These are phyloP conservation scores for Endocarpon pusillum DNA, from an alignment of 495 filamentous ascomycete species.

Conservation along the genomic window DNA sequence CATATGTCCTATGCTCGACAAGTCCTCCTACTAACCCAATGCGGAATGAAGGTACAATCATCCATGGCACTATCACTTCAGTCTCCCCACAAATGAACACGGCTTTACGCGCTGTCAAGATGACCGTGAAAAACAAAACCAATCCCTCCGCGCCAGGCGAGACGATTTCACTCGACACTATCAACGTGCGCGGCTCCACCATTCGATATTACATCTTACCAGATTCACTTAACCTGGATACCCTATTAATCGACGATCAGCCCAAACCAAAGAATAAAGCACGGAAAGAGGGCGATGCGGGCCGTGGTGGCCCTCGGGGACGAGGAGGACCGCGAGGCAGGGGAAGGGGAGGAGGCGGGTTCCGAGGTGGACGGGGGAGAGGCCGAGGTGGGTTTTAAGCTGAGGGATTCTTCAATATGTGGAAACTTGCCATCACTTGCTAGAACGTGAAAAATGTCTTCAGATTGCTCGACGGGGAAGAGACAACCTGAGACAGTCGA, in stretches of 20 bases:
- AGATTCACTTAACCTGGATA: slow-evolving; percentile 85
- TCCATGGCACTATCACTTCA: slow-evolving; percentile 87
- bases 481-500: no score
- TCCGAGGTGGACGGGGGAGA: slow-evolving; percentile 41
- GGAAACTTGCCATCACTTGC: no score
- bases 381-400: no score
- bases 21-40: slow-evolving; percentile 1
- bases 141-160: no score
- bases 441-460: no score
- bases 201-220: slow-evolving; percentile 91
- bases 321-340: slow-evolving; percentile 33
- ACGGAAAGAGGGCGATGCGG: slow-evolving; percentile 71
- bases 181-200: slow-evolving; percentile 86
- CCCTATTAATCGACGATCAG: slow-evolving; percentile 83
- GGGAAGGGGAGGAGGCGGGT: slow-evolving; percentile 37
- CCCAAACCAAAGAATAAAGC: slow-evolving; percentile 99
- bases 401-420: no score
- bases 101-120: slow-evolving; percentile 79
- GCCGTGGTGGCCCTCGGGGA: slow-evolving; percentile 39
- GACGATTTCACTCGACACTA: slow-evolving; percentile 73
- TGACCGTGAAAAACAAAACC: slow-evolving; percentile 75
- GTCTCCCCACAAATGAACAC: slow-evolving; percentile 98
- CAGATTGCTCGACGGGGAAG: no score
- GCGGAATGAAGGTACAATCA: slow-evolving; percentile 55
- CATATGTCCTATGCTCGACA: slow-evolving; percentile 1